Evolutionary conservation across 495 filamentous ascomycete species (phyloP).

Genomic region (Penicillium malachiteum): DNA sequence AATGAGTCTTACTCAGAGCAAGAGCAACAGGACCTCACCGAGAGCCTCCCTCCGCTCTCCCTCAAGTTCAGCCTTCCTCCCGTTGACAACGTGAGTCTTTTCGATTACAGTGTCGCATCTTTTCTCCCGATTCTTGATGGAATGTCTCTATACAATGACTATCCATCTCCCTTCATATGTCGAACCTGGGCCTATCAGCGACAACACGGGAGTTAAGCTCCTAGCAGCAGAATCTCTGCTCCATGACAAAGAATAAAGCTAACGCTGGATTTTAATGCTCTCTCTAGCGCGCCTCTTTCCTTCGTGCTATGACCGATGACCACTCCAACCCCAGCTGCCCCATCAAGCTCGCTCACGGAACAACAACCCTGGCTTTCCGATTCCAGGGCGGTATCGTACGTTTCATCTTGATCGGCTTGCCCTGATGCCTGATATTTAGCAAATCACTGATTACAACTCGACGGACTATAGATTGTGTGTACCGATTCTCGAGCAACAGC

Average conservation of each 20-base stretch:
- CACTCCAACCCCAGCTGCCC: constrained; percentile 92
- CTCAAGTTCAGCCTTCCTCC: constrained; percentile 93
- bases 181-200: not conserved
- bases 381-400: constrained; percentile 90
- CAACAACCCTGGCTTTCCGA: constrained; percentile 95
- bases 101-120: not conserved
- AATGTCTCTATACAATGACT: not conserved
- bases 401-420: constrained; percentile 1
- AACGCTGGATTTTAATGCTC: constrained; percentile 1
- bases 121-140: not conserved
- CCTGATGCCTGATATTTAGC: not conserved
- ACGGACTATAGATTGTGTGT: constrained; percentile 66
- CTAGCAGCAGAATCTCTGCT: not conserved
- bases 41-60: constrained; percentile 67
- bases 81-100: constrained; percentile 73
- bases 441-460: not conserved
- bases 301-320: constrained; percentile 96
- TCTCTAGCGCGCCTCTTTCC: constrained; percentile 79
- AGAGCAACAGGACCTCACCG: constrained; percentile 71
- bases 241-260: not conserved
- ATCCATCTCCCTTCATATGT: not conserved
- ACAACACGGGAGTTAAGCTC: not conserved
- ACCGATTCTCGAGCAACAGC: constrained; percentile 96
- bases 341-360: constrained; percentile 99
- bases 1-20: constrained; percentile 69